Evolutionary conservation across 768 basidiomycete genomes (phyloP), one percentile per base, ranked within the genome.

Genomic region (Krasilnikovozyma curviuscula): DNA sequence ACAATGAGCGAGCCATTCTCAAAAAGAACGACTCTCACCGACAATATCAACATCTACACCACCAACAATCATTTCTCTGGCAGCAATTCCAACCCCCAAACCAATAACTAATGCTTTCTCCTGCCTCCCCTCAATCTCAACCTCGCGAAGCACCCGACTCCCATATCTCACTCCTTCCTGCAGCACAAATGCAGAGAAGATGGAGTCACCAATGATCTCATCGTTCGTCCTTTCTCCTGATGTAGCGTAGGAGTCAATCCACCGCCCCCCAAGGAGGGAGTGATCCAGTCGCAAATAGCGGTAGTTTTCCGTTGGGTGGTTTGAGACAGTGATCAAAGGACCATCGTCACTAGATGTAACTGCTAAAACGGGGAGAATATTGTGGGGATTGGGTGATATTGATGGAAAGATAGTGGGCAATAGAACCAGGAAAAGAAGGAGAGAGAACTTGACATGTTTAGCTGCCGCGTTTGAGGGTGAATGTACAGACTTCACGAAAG

Each of bases 21-120:
- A 23, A 25, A 6, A 27, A 34, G 48, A 24, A 4, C 10, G 21
- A 12, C 8, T 52, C 55, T 38, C 21, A 56, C 58, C 58, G n/a
- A 89, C 73, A 40, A 91, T 73, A 1, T 85, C 83, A 5, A 80
- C 78, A 6, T 71, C 68, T 24, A 89, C 66, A 18, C 71, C 71
- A 52, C 83, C 81, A 23, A 71, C 69, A 40, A 73, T 68, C 55
- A 97, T 76, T 0, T 83, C 72, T 35, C 76, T 73, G 0, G 83
- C 79, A 3, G 83, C 77, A 46, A 83, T 77, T 5, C 91, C 89
- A 18, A 75, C 71, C 18, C 91, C 91, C 28, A 95, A 74, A 10
- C 91, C 91, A 63, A 84, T 84, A 46, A 81, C 66, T 53, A 82
- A 66, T 3, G 73, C 82, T 57, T 72, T 76, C 50, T 41, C 48